Evolutionary conservation across 169 alveolate species (phyloP).

Genomic region (Ichthyophthirius multifiliis): DNA sequence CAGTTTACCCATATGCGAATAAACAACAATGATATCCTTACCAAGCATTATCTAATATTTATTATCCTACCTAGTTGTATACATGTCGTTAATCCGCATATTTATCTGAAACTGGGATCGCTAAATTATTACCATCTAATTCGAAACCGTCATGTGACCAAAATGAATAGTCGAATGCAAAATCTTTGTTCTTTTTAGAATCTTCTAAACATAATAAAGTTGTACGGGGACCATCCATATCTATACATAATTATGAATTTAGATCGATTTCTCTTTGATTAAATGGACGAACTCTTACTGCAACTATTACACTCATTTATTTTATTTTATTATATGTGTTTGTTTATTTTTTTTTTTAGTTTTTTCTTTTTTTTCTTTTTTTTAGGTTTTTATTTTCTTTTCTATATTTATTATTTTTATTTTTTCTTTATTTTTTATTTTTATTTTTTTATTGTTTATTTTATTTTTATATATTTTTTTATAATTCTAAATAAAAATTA

Average conservation of each 20-base stretch:
- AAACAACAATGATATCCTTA: slow-evolving; percentile 92
- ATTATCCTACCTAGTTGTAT: slow-evolving; percentile 81
- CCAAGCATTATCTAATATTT: slow-evolving; percentile 91
- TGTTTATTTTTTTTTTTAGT: too few relatives aligned
- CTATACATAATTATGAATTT: slow-evolving; percentile 72
- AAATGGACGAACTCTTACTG: slow-evolving; percentile 91
- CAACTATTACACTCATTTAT: slow-evolving; percentile 87
- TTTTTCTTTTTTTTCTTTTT: too few relatives aligned
- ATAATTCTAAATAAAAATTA: too few relatives aligned
- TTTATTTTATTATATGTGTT: neutral
- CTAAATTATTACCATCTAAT: slow-evolving; percentile 35
- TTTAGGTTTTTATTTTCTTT: too few relatives aligned
- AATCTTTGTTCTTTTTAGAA: slow-evolving; percentile 65
- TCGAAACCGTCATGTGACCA: slow-evolving; percentile 94
- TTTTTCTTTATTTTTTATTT: too few relatives aligned
- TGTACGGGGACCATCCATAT: slow-evolving; percentile 82
- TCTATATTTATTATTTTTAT: too few relatives aligned
- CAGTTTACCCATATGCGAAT: slow-evolving; percentile 93
- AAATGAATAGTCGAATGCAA: slow-evolving; percentile 89
- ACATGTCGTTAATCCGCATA: slow-evolving; percentile 87
- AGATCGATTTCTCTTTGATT: slow-evolving; percentile 79
- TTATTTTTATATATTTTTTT: too few relatives aligned
- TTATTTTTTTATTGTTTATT: too few relatives aligned
- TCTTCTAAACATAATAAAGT: slow-evolving; percentile 63
- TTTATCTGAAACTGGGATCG: slow-evolving; percentile 42